These are phyloP conservation scores for Neurospora sp. DNA, from an alignment of 495 filamentous ascomycete genomes.

Conservation along the genomic window DNA sequence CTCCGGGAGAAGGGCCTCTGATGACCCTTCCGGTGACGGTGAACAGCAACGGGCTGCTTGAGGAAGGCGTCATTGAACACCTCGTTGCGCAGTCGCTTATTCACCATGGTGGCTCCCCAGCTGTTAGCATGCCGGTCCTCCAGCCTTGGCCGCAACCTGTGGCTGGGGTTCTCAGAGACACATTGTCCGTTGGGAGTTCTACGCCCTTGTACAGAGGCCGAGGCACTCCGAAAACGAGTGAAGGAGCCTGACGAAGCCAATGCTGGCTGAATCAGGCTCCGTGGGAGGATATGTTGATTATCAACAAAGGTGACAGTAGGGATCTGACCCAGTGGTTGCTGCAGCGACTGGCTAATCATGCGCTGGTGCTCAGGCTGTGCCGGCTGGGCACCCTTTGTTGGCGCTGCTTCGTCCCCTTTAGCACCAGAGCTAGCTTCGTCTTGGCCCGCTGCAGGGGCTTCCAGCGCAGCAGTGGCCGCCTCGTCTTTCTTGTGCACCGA, in stretches of 20 bases:
- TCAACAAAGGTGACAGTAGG: slow-evolving; percentile 93
- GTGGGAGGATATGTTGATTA: slow-evolving; percentile 90
- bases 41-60: slow-evolving; percentile 59
- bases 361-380: slow-evolving; percentile 29
- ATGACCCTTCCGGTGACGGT: slow-evolving; percentile 49
- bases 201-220: slow-evolving; percentile 15
- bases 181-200: background rate
- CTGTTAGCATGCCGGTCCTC: slow-evolving; percentile 51
- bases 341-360: slow-evolving; percentile 70
- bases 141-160: slow-evolving; percentile 26
- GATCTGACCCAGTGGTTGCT: slow-evolving; percentile 39
- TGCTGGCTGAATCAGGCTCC: slow-evolving; percentile 53
- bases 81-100: slow-evolving; percentile 76
- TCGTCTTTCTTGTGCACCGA: slow-evolving; percentile 43
- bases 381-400: slow-evolving; percentile 8
- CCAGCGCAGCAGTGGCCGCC: slow-evolving; percentile 2
- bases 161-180: background rate
- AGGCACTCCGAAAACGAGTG: slow-evolving; percentile 27
- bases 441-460: slow-evolving; percentile 5
- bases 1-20: slow-evolving; percentile 46
- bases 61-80: slow-evolving; percentile 92
- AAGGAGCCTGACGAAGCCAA: slow-evolving; percentile 7
- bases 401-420: slow-evolving; percentile 6
- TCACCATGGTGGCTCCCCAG: slow-evolving; percentile 95
- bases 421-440: slow-evolving; percentile 1